A percentile compares a stretch with the other conserved stretches of the same genome.
Evolutionary conservation across 805 yeast genomes (phyloP).

Genomic region (Ogataea degrootiae): DNA sequence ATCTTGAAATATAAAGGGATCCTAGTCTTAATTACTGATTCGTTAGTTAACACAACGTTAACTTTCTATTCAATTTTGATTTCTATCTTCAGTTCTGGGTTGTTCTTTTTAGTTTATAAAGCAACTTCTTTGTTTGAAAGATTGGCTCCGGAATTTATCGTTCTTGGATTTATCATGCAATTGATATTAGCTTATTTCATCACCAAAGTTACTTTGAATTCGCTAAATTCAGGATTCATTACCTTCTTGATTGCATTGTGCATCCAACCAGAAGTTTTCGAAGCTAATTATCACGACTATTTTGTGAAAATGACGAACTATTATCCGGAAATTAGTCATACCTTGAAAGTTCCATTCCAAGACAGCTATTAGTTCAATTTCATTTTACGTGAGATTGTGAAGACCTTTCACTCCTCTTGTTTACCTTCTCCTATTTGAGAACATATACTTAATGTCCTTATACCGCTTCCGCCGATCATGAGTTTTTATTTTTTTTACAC

Average conservation of each 20-base stretch:
- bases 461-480: no score
- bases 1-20: conserved; percentile 74
- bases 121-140: conserved; percentile 11
- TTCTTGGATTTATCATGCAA: conserved; percentile 23
- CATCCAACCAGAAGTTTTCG: conserved; percentile 79
- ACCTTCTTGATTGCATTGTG: conserved; percentile 83
- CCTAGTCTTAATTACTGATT: conserved; percentile 81
- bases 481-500: no score
- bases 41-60: conserved; percentile 72
- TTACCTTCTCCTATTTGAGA: neutral
- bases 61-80: conserved; percentile 72
- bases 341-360: conserved; percentile 27
- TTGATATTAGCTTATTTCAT: conserved; percentile 74
- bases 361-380: conserved; percentile 3
- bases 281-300: conserved; percentile 59
- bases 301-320: conserved; percentile 26
- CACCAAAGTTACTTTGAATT: conserved; percentile 64
- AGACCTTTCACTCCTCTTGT: no score
- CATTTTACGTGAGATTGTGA: neutral
- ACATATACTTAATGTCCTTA: no score
- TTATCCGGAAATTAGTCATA: conserved; percentile 28
- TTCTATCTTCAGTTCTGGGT: conserved; percentile 37
- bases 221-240: conserved; percentile 75
- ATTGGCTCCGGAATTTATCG: conserved; percentile 24
- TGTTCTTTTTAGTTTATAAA: conserved; percentile 10